These are phyloP conservation scores for Puccinia coronata DNA, from an alignment of 1,284 basidiomycete genomes.

Conservation along the genomic window DNA sequence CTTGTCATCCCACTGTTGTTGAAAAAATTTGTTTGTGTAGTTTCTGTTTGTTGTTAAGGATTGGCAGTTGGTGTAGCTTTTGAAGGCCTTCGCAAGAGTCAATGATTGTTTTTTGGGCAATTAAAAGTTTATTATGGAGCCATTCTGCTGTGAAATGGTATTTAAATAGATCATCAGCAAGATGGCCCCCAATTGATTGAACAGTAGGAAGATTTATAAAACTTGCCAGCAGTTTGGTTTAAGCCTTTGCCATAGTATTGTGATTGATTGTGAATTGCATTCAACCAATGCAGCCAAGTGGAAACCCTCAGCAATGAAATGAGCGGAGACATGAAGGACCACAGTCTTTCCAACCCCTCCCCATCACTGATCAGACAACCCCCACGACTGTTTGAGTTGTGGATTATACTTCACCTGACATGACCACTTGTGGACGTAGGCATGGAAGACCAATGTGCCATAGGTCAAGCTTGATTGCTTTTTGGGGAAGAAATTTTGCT, in stretches of 20 bases:
- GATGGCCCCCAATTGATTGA: no score
- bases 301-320: background rate
- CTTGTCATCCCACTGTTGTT: background rate
- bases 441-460: constrained; percentile 18
- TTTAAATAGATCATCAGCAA: no score
- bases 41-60: background rate
- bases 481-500: background rate
- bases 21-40: background rate
- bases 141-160: no score
- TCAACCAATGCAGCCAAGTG: background rate
- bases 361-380: constrained; percentile 13
- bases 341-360: constrained; percentile 6
- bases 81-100: background rate
- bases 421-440: constrained; percentile 4
- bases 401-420: constrained; percentile 17
- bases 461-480: background rate
- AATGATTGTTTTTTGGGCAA: no score
- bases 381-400: background rate
- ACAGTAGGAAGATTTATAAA: no score
- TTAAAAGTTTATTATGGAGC: no score
- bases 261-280: background rate
- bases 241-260: background rate
- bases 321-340: background rate
- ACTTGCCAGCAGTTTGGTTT: background rate
- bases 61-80: background rate